Base-by-base conservation (phyloP, 2,329 filamentous ascomycete species). In the Colletotrichum camelliae region DNA sequence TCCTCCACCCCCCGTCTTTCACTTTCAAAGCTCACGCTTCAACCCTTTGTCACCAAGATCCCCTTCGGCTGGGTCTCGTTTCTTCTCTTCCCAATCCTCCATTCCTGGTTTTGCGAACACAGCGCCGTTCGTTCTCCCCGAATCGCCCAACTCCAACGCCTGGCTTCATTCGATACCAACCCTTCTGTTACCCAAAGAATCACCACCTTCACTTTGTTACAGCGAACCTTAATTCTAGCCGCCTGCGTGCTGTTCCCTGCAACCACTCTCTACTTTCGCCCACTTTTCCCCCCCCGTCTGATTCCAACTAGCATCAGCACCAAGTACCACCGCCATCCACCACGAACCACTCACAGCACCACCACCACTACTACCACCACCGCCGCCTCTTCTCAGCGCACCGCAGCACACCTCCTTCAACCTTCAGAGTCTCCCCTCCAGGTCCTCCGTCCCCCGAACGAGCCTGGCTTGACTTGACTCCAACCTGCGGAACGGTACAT, bases 271-370 rank as follows among this genome's bases (percentile, higher is more conserved):
- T 73, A 27, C 57, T 37, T 72, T 72, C 65, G 39, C 31, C 73
- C 70, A 70, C 72, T 70, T 75, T 75, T 73, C 21, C 57, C 66
- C 57, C 66, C 64, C 48, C 43, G 52, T 73, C 70, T 73, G 70
- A 75, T 75, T 75, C 70, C 43, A 48, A 48, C 43, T 48, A 48
- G 43, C 43, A 48, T 48, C 43, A 48, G n/a, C 43, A 48, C n/a
- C 43, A 48, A 48, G 43, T 48, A 48, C 43, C 43, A 48, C 43
- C 43, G 43, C 43, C 43, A 48, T 48, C 43, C 43, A 48, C 43
- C 43, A 13, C 43, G 43, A 64, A 73, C 64, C 64, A 65, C 37
- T n/a, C 67, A 13, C 27, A 70, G 27, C 18, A 65, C 65, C 52
- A 65, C 16, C 61, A 66, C 35, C n/a, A 62, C 57, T 16, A 29